These are phyloP conservation scores for Neofusicoccum sp. DNA, from an alignment of 2,329 filamentous ascomycete genomes.

Conservation along the genomic window DNA sequence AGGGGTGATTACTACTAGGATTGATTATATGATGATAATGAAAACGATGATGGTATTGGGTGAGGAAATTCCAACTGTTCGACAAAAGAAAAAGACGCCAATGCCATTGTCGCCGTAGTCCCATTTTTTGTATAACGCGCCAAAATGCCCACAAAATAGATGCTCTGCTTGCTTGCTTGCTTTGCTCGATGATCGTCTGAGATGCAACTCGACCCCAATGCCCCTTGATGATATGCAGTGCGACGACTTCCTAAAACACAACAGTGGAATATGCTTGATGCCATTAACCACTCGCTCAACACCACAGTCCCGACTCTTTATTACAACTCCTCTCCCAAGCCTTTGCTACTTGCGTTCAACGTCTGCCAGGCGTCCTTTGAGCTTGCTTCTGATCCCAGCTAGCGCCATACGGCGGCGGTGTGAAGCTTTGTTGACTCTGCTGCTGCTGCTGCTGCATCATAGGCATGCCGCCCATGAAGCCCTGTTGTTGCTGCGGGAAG, in stretches of 20 bases:
- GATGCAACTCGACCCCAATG: not conserved
- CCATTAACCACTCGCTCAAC: not conserved
- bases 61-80: too few relatives aligned
- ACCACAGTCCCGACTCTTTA: not conserved
- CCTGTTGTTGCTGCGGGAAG: conserved; percentile 12
- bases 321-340: not conserved
- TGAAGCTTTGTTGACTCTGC: conserved; percentile 5
- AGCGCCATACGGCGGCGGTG: conserved; percentile 17
- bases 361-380: not conserved
- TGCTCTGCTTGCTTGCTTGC: not conserved
- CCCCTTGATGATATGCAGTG: not conserved
- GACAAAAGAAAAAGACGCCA: not conserved
- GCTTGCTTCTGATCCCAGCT: conserved; percentile 17
- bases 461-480: conserved; percentile 4
- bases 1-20: too few relatives aligned
- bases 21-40: too few relatives aligned
- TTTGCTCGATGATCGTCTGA: not conserved
- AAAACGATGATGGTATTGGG: too few relatives aligned
- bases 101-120: not conserved
- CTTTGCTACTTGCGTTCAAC: not conserved
- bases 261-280: not conserved
- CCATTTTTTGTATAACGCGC: not conserved
- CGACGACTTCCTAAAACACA: not conserved
- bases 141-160: not conserved
- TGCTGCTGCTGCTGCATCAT: conserved; percentile 13